These are phyloP conservation scores for Steccherinum ochraceum DNA, from an alignment of 768 basidiomycete genomes.

Conservation along the genomic window DNA sequence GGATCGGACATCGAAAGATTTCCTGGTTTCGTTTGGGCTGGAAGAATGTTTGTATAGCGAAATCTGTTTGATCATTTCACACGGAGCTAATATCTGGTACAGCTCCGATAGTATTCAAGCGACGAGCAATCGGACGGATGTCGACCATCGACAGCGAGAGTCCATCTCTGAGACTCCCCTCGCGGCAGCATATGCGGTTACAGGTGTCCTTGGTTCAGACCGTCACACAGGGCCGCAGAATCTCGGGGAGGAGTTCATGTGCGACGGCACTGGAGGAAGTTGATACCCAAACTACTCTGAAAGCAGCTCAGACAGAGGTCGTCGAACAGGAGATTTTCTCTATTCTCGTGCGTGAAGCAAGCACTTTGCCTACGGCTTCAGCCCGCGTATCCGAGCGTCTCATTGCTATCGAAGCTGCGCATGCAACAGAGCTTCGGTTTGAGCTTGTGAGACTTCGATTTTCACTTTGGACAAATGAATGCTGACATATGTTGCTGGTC, in stretches of 20 bases:
- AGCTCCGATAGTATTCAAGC: conserved; percentile 63
- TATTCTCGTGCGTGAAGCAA: conserved; percentile 69
- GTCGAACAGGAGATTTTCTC: conserved; percentile 80
- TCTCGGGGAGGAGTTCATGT: background rate
- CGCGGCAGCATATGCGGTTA: conserved; percentile 58
- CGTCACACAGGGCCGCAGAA: conserved; percentile 23
- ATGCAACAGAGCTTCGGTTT: conserved; percentile 60
- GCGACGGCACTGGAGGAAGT: background rate
- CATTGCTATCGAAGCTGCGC: conserved; percentile 72
- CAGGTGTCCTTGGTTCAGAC: conserved; percentile 44
- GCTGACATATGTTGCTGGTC: background rate
- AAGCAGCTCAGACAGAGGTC: conserved; percentile 59
- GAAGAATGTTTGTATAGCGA: conserved; percentile 63
- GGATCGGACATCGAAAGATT: conserved; percentile 77
- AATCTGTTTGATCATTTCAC: background rate
- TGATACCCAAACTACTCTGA: conserved; percentile 41
- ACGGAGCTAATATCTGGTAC: conserved; percentile 1
- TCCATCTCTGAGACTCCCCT: conserved; percentile 50
- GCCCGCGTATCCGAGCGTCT: conserved; percentile 75
- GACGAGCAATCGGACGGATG: conserved; percentile 65
- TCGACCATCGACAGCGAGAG: conserved; percentile 38
- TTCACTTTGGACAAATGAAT: background rate
- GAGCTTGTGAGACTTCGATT: conserved; percentile 50
- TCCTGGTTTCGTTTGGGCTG: conserved; percentile 71
- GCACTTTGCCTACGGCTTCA: conserved; percentile 65